Evolutionary conservation across 2,329 filamentous ascomycete species (phyloP).

Genomic region (Chrysoporthe puriensis): DNA sequence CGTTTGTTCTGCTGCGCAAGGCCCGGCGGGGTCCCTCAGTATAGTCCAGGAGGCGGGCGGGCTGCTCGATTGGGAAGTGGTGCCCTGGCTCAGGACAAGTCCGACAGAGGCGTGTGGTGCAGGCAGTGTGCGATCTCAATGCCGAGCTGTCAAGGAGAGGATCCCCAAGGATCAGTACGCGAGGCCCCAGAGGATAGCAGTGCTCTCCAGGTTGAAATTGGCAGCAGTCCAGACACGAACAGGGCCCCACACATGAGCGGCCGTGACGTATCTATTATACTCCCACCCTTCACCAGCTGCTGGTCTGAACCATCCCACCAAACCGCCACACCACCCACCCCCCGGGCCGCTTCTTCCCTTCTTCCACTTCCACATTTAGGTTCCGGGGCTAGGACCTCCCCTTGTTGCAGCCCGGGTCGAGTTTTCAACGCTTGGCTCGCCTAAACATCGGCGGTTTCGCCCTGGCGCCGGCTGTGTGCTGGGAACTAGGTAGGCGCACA

Average conservation of each 20-base stretch:
- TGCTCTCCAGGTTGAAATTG: neutral
- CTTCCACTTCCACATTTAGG: neutral
- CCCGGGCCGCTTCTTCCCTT: neutral
- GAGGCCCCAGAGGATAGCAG: neutral
- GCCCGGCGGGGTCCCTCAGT: neutral
- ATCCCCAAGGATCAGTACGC: no score
- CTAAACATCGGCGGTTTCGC: slow-evolving; percentile 17
- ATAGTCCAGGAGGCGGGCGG: neutral
- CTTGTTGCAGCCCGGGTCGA: neutral
- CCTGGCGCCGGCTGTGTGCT: neutral
- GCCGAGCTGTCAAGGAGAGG: neutral
- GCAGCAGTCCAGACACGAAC: slow-evolving; percentile 2
- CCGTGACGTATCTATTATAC: slow-evolving; percentile 1
- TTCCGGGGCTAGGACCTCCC: neutral
- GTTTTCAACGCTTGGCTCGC: slow-evolving; percentile 14
- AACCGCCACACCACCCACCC: no score
- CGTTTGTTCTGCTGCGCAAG: neutral
- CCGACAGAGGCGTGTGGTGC: neutral
- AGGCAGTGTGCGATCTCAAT: neutral
- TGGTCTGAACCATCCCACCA: no score
- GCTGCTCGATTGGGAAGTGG: no score
- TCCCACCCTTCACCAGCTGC: neutral
- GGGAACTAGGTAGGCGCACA: neutral
- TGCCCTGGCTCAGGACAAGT: no score
- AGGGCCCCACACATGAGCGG: neutral